Evolutionary conservation across 2,329 filamentous ascomycete genomes (phyloP), one percentile per base, ranked within the genome.

Genomic region (Chrysoporthe puriensis): DNA sequence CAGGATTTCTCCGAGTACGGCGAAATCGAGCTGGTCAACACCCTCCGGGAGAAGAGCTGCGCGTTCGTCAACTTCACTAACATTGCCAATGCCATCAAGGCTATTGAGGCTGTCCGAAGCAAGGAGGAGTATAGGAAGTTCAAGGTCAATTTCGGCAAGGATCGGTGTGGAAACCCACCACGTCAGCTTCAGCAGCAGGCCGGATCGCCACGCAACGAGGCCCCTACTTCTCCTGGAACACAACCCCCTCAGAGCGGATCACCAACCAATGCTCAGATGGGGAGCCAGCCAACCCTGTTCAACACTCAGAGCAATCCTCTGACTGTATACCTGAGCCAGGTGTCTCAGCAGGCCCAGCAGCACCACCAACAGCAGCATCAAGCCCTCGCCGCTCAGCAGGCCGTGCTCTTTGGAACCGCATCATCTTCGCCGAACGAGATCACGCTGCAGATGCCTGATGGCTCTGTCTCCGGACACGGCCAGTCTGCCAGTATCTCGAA

Each of bases 41-140:
- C 96, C 18, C 84, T 99, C 69, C 91, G 96, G 64, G 96, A 99
- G 85, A 99, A 99, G 89, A 97, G 94, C 83, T 99, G 96, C 79
- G 96, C 96, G 0, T 99, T 99, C 78, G 96, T 99, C 78, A 99
- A 99, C 83, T 99, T 99, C 79, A 99, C 96, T 77, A 99, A 99
- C 82, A 99, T 99, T 77, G 96, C 96, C 77, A 99, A 99, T 74
- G 96, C 96, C 62, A 99, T 99, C 85, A 99, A 99, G 84, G 96
- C 96, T 0, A 99, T 99, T 72, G 96, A 99, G 81, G 96, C 94
- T 32, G 90, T 99, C 72, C 90, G 96, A 67, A 92, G 94, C 76
- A 94, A 94, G 77, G 96, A 98, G 56, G 96, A 99, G 76, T 99
- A 99, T 85, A 93, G 90, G 80, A 90, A 96, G 74, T 99, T 99